Conservation (phyloP, 1,284 basidiomycete genomes). For the Leccinum fuscescens region DNA sequence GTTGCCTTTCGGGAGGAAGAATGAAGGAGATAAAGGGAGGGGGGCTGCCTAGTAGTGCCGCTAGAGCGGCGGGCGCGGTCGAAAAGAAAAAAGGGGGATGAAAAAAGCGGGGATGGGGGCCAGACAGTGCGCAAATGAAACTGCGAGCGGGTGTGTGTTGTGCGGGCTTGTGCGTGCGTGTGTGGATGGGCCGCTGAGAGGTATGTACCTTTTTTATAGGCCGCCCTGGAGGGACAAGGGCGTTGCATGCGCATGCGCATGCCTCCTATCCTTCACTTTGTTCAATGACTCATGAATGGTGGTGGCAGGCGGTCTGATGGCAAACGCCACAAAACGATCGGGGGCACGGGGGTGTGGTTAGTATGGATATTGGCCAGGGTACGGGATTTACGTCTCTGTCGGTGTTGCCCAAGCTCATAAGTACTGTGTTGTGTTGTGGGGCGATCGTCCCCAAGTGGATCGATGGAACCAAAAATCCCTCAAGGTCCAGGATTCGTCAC, state of each 20-base stretch:
- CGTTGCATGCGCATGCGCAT: constrained; percentile 3
- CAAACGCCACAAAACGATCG: constrained; percentile 20
- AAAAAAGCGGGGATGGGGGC: background rate
- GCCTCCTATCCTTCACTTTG: constrained; percentile 1
- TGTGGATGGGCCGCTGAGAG: background rate
- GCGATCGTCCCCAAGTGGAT: constrained; percentile 6
- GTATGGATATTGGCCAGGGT: background rate
- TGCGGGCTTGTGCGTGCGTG: background rate
- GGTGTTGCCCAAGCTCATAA: background rate
- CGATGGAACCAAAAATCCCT: background rate
- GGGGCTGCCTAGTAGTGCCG: background rate
- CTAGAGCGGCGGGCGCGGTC: background rate
- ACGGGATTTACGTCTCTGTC: constrained; percentile 23
- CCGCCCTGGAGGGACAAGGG: constrained; percentile 10
- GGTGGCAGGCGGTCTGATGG: background rate
- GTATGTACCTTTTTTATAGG: constrained; percentile 15
- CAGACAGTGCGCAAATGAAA: background rate
- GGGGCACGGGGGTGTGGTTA: constrained; percentile 11
- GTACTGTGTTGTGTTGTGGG: background rate
- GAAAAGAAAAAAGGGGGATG: background rate
- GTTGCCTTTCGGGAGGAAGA: background rate
- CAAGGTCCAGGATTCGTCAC: background rate
- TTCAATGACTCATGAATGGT: constrained; percentile 5
- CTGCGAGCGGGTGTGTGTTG: background rate
- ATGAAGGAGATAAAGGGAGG: background rate